phyloP scores from a whole-genome alignment of 257 asterid genomes.

The Capsicum pubescens region DNA sequence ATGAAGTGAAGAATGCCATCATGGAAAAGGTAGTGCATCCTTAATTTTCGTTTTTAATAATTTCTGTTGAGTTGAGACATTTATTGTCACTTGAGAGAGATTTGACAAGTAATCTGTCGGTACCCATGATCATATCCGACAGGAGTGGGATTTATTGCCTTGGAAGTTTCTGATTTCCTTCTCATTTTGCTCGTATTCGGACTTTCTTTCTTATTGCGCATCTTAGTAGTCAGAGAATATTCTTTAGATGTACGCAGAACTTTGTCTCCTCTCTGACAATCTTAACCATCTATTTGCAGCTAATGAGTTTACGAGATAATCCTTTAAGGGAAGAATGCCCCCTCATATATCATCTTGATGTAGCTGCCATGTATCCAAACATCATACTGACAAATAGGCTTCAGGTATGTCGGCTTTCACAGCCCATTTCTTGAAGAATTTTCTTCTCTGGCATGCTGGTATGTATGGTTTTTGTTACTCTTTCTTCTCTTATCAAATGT shows the following conservation, averaged over 20 bases:
- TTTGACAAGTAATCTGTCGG: neutral
- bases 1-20: constrained; percentile 83
- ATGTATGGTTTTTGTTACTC: neutral
- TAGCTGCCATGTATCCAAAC: constrained; percentile 99
- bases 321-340: constrained; percentile 92
- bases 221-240: neutral
- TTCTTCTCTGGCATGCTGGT: constrained; percentile 20
- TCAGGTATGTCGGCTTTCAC: constrained; percentile 64
- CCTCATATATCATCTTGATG: constrained; percentile 97
- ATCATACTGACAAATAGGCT: constrained; percentile 97
- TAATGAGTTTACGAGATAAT: constrained; percentile 65
- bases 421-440: constrained; percentile 4
- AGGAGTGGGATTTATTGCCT: constrained; percentile 9
- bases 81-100: neutral
- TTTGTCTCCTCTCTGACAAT: neutral
- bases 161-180: constrained; percentile 22
- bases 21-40: constrained; percentile 72
- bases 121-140: constrained; percentile 13
- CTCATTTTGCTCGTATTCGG: neutral
- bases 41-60: constrained; percentile 1
- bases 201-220: neutral
- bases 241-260: neutral
- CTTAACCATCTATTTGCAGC: constrained; percentile 59
- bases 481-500: neutral
- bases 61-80: neutral